Conservation (phyloP, 768 basidiomycete genomes). For the Leccinellum luteum region DNA sequence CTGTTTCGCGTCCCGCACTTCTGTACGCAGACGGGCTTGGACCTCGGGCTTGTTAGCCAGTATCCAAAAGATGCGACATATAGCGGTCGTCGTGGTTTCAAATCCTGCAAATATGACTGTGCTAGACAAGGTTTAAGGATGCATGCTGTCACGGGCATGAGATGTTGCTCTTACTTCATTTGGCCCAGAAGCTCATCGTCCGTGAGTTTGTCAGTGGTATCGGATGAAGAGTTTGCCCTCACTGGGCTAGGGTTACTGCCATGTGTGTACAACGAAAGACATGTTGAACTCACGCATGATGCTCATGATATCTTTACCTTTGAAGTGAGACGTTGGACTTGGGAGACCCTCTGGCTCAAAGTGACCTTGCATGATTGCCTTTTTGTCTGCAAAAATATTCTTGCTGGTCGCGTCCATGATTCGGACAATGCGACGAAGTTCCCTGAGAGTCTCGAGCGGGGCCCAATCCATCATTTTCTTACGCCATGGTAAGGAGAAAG, state of each 20-base stretch:
- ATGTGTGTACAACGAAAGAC: background rate
- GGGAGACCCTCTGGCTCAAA: slow-evolving; percentile 8
- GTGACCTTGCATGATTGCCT: slow-evolving; percentile 16
- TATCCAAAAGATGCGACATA: slow-evolving; percentile 34
- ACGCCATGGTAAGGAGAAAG: slow-evolving; percentile 28
- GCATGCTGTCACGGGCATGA: background rate
- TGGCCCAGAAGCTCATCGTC: slow-evolving; percentile 38
- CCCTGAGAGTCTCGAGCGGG: slow-evolving; percentile 27
- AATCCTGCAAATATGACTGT: slow-evolving; percentile 35
- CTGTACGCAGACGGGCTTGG: slow-evolving; percentile 33
- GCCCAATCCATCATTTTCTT: slow-evolving; percentile 34
- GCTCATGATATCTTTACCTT: slow-evolving; percentile 38
- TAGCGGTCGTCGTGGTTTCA: slow-evolving; percentile 31
- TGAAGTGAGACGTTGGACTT: slow-evolving; percentile 11
- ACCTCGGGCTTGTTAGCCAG: slow-evolving; percentile 30
- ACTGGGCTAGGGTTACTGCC: slow-evolving; percentile 22
- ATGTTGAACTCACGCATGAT: slow-evolving; percentile 33
- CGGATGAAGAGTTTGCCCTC: slow-evolving; percentile 31
- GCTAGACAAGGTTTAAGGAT: slow-evolving; percentile 16
- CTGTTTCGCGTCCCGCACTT: slow-evolving; percentile 31
- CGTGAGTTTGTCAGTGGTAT: slow-evolving; percentile 30
- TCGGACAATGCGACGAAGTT: slow-evolving; percentile 25
- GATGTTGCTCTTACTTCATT: slow-evolving; percentile 31
- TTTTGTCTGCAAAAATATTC: slow-evolving; percentile 31
- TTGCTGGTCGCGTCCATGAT: slow-evolving; percentile 31